A percentile compares a stretch with the other conserved stretches of the same genome.
phyloP scores from a whole-genome alignment of 805 yeast species.

The Nakazawaea laoshanensis region DNA sequence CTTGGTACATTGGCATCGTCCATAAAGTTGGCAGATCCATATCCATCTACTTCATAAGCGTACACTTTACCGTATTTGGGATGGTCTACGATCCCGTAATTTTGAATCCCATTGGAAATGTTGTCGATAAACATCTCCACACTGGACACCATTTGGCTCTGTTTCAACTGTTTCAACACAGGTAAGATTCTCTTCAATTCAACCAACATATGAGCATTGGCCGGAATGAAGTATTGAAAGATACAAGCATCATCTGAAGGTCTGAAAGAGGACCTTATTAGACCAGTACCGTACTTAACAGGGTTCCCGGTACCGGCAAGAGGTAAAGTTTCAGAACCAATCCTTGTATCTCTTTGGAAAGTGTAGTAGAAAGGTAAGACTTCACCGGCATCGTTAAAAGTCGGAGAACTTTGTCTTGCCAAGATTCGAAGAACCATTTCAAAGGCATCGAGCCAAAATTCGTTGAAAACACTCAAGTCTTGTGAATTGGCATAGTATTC shows the following conservation, averaged over 20 bases:
- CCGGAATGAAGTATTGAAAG: slow-evolving; percentile 78
- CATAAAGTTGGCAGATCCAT: slow-evolving; percentile 65
- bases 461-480: slow-evolving; percentile 33
- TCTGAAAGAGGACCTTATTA: slow-evolving; percentile 75
- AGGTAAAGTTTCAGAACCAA: slow-evolving; percentile 77
- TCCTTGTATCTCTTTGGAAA: slow-evolving; percentile 65
- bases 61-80: slow-evolving; percentile 66
- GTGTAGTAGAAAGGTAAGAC: slow-evolving; percentile 45
- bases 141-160: slow-evolving; percentile 15
- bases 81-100: slow-evolving; percentile 60
- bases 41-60: slow-evolving; percentile 89
- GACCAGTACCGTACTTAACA: slow-evolving; percentile 58
- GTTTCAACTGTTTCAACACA: slow-evolving; percentile 15
- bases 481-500: slow-evolving; percentile 60
- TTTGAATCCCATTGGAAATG: slow-evolving; percentile 48
- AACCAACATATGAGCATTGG: slow-evolving; percentile 66
- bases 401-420: slow-evolving; percentile 50
- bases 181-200: slow-evolving; percentile 40
- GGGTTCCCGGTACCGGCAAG: slow-evolving; percentile 81
- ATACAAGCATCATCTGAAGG: slow-evolving; percentile 86
- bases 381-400: slow-evolving; percentile 45
- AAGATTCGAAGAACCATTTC: slow-evolving; percentile 43
- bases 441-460: slow-evolving; percentile 52
- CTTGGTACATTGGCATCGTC: slow-evolving; percentile 92
- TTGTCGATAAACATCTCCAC: slow-evolving; percentile 28